Base-by-base conservation (phyloP, 148 eudicot species). In the Rhododendron williamsianum region DNA sequence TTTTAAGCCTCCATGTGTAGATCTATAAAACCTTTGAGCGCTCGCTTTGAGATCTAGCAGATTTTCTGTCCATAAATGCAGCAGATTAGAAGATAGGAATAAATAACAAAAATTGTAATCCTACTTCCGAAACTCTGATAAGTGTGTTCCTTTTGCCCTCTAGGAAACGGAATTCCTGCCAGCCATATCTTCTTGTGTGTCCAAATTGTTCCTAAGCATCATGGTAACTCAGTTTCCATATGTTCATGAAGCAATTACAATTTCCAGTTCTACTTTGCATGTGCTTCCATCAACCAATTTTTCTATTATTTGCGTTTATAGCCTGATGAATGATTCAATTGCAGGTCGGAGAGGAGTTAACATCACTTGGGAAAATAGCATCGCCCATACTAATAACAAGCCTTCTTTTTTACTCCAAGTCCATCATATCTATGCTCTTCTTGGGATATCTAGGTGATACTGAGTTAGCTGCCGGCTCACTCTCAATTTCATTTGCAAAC, bases 381-480 rank as follows among this genome's bases (percentile, higher is more conserved):
- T 85, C 36, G 5, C 92, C 90, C 8, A 84, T 83, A 30, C 38
- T 86, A 23, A 30, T 84, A 25, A 85, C 88, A 49, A 79, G 87
- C 82, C 49, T 87, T 49, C 71, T 87, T 16, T 45, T 87, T 49
- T 90, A 83, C 41, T 83, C 87, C 30, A 87, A 87, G 74, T 85
- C 90, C 80, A 83, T 85, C 85, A 84, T 90, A 74, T 90, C 89
- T 25, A 81, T 81, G 88, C 33, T 85, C 81, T 90, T 88, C 87
- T 65, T 90, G 84, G 90, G 92, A 43, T 84, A 87, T 23, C 82
- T 90, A 13, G 89, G 90, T 18, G 85, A 89, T 25, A 30, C 21
- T 58, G 92, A 87, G 65, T 81, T 88, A 80, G 89, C 92, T 46
- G 92, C 88, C 3, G 89, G 90, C 27, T 87, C 88, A n/a, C 81